phyloP scores from a whole-genome alignment of 805 yeast species.

The Cyberlindnera bimundalis region DNA sequence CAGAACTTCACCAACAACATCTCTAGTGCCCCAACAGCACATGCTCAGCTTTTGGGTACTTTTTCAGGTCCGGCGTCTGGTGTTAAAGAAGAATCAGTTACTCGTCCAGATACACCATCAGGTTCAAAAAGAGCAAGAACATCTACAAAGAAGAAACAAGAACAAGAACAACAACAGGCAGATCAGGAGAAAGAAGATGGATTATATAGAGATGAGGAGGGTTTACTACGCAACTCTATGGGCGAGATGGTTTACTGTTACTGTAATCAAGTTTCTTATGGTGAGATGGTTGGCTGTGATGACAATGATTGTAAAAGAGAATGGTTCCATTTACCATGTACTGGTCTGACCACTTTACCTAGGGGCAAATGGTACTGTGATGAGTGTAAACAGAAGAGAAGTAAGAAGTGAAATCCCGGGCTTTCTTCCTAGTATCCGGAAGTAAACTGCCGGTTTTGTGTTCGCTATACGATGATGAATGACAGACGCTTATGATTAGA shows the following conservation, averaged over 20 bases:
- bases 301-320: constrained; percentile 89
- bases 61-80: not conserved
- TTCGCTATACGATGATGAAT: no score
- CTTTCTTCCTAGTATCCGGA: not conserved
- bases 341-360: constrained; percentile 82
- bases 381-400: constrained; percentile 45
- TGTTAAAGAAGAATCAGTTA: constrained; percentile 1
- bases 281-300: constrained; percentile 99
- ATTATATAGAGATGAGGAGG: constrained; percentile 14
- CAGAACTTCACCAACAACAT: constrained; percentile 5
- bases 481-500: no score
- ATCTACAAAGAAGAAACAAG: constrained; percentile 17
- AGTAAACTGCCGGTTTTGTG: constrained; percentile 1
- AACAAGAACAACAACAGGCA: constrained; percentile 14
- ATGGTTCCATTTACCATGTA: constrained; percentile 95
- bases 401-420: constrained; percentile 33
- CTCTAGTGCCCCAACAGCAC: constrained; percentile 8
- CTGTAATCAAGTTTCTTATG: constrained; percentile 95
- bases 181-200: constrained; percentile 13
- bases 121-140: constrained; percentile 18
- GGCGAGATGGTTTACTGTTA: constrained; percentile 90
- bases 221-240: constrained; percentile 20
- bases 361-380: constrained; percentile 83
- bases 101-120: constrained; percentile 24
- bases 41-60: constrained; percentile 4